phyloP scores from a whole-genome alignment of 2,329 filamentous ascomycete genomes.

The Exophiala bonariae region DNA sequence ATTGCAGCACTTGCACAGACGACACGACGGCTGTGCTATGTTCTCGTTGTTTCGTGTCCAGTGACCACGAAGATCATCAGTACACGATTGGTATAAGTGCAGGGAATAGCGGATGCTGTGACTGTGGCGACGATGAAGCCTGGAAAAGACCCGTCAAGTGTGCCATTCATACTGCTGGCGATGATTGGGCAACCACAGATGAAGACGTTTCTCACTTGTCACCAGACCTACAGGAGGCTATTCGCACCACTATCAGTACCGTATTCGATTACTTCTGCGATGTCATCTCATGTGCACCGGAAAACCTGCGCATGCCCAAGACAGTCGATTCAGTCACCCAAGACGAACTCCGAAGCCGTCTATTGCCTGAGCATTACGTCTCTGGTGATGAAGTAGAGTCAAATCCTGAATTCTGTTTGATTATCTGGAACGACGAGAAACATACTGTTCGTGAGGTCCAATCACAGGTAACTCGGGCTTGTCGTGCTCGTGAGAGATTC shows the following conservation, averaged over 20 bases:
- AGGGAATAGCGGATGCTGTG: conserved; percentile 93
- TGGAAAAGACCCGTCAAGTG: conserved; percentile 88
- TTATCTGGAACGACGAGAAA: conserved; percentile 98
- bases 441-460: conserved; percentile 90
- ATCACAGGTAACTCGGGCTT: conserved; percentile 87
- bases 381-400: conserved; percentile 61
- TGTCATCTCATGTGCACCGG: conserved; percentile 95
- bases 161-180: conserved; percentile 80
- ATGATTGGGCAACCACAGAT: conserved; percentile 54
- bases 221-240: conserved; percentile 71
- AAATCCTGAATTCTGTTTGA: conserved; percentile 74
- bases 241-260: conserved; percentile 81
- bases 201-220: conserved; percentile 60
- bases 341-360: conserved; percentile 77
- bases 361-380: conserved; percentile 73
- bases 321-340: conserved; percentile 75
- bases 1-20: conserved; percentile 88
- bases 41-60: conserved; percentile 90
- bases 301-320: conserved; percentile 86
- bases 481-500: conserved; percentile 68
- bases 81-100: conserved; percentile 85
- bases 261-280: conserved; percentile 95
- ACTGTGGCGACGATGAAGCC: conserved; percentile 93
- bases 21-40: conserved; percentile 97
- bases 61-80: conserved; percentile 90